Base-by-base conservation (phyloP, 2,329 filamentous ascomycete genomes). In the Leptographium flavum region DNA sequence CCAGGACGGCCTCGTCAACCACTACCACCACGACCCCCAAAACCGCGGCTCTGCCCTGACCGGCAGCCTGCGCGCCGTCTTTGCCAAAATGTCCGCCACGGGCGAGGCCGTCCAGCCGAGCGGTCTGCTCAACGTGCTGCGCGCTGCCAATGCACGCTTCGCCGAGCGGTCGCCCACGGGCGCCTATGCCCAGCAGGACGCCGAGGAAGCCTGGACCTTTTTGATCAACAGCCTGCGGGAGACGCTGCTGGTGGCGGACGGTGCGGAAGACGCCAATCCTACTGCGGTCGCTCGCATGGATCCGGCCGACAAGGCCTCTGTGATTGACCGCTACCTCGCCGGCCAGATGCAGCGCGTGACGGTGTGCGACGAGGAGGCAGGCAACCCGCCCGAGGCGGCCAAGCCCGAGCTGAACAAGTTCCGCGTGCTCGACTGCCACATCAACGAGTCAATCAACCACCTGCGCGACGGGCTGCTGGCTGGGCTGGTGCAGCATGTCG, bases 141-240 rank as follows among this genome's bases (percentile, higher is more conserved):
- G 90, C 71, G 70, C 25, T 73, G 79, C n/a, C 1, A 95, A 86
- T 58, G 92, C 92, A 10, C 92, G 96, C 59, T 98, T 98, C 59
- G 87, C 87, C 11, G 87, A 98, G 65, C 82, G 78, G 57, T 78
- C 87, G 45, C 88, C 85, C 60, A 81, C 81, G 28, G 84, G 86
- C 47, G 87, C 85, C 7, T 96, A 82, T 58, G 88, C 92, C n/a
- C 92, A 98, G 64, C 92, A 98, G 64, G 92, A 98, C 66, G 92
- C 92, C 1, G 92, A 98, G 63, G 92, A 98, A 63, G 92, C 90
- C 39, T 98, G 90, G 87, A 92, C 90, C 19, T 90, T 96, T 60
- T 93, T 98, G 50, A 67, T 98, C 6, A 79, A 83, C 38, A 84
- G 90, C 57, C 67, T 98, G 32, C 79, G 83, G 50, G 76, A 83